These are phyloP conservation scores for Tremella mesenterica DNA, from an alignment of 768 basidiomycete genomes.

Conservation along the genomic window DNA sequence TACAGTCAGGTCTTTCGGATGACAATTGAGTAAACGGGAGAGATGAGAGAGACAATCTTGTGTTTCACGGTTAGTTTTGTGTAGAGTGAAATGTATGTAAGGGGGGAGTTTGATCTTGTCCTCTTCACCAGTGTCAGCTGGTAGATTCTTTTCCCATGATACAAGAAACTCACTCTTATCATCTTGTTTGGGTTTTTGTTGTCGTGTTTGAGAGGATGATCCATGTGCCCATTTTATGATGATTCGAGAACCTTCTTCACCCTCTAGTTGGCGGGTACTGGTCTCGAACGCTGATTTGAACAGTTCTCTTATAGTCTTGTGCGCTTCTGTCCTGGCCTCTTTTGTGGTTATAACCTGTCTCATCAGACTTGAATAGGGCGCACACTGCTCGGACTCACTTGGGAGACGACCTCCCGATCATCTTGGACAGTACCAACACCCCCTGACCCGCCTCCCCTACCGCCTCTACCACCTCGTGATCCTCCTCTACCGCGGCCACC, in stretches of 20 bases:
- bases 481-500: constrained; percentile 34
- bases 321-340: constrained; percentile 67
- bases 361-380: background rate
- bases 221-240: constrained; percentile 61
- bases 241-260: constrained; percentile 65
- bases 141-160: too few relatives aligned
- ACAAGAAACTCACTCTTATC: too few relatives aligned
- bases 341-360: constrained; percentile 74
- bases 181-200: too few relatives aligned
- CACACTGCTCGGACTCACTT: constrained; percentile 54
- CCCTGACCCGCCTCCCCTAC: constrained; percentile 19
- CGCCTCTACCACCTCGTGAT: constrained; percentile 23
- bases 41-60: constrained; percentile 83
- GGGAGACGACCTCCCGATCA: constrained; percentile 64
- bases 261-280: constrained; percentile 51
- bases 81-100: constrained; percentile 91
- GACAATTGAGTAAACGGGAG: constrained; percentile 65
- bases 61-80: constrained; percentile 95
- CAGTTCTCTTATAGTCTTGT: constrained; percentile 66
- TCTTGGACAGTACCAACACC: constrained; percentile 50
- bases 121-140: too few relatives aligned
- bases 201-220: background rate
- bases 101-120: constrained; percentile 51
- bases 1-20: constrained; percentile 70
- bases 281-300: constrained; percentile 79